Evolutionary conservation across 495 filamentous ascomycete species (phyloP).

Genomic region (Trichocladium uniseriatum): DNA sequence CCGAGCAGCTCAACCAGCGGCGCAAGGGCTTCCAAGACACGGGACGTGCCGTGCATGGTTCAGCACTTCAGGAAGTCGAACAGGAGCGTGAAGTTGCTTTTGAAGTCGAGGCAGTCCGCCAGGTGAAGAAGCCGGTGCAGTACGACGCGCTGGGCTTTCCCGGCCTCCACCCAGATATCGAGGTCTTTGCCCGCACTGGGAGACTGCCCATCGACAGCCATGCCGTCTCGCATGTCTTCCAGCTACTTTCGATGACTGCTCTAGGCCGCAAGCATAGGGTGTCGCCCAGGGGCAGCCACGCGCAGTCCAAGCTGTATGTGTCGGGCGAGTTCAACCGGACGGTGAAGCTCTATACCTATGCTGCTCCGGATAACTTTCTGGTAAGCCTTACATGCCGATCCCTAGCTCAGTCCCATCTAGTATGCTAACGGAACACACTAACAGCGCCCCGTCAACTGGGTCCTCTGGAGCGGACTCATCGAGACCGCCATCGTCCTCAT

Average conservation of each 20-base stretch:
- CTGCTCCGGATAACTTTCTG: slow-evolving; percentile 26
- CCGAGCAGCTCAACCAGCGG: slow-evolving; percentile 25
- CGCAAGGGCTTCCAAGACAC: slow-evolving; percentile 26
- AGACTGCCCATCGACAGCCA: slow-evolving; percentile 15
- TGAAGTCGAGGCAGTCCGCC: slow-evolving; percentile 43
- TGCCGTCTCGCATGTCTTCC: slow-evolving; percentile 22
- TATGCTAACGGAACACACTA: too few relatives aligned
- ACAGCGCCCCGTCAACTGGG: slow-evolving; percentile 31
- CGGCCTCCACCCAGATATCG: slow-evolving; percentile 22
- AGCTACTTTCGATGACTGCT: slow-evolving; percentile 16
- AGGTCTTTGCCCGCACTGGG: slow-evolving; percentile 21
- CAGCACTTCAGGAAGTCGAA: slow-evolving; percentile 45
- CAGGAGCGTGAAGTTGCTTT: slow-evolving; percentile 41
- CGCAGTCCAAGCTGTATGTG: slow-evolving; percentile 25
- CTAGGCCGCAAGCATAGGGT: slow-evolving; percentile 23
- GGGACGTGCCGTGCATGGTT: slow-evolving; percentile 28
- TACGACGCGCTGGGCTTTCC: slow-evolving; percentile 24
- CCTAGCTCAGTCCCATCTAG: too few relatives aligned
- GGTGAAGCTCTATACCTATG: slow-evolving; percentile 9
- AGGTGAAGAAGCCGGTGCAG: slow-evolving; percentile 30
- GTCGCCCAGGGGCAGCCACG: background rate
- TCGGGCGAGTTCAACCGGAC: slow-evolving; percentile 29
- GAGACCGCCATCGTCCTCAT: slow-evolving; percentile 42
- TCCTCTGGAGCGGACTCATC: slow-evolving; percentile 25
- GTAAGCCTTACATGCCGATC: too few relatives aligned